These are phyloP conservation scores for Bothriochloa decipiens DNA, from an alignment of 176 grass and related monocot genomes.

Conservation along the genomic window DNA sequence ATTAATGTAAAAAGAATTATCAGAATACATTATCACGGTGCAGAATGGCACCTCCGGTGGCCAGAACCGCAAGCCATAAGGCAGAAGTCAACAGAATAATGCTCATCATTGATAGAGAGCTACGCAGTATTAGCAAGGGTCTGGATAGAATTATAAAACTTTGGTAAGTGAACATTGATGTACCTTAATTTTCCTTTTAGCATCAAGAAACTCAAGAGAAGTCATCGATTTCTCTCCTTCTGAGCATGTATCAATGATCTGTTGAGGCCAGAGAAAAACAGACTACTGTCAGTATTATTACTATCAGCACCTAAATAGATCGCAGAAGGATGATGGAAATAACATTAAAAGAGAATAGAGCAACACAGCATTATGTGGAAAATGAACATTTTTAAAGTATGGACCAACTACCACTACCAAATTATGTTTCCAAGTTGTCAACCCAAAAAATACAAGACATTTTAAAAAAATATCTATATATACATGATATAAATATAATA, in stretches of 20 bases:
- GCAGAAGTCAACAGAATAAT: slow-evolving; percentile 22
- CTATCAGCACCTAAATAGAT: slow-evolving; percentile 40
- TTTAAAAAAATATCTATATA: slow-evolving; percentile 32
- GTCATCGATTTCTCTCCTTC: slow-evolving; percentile 90
- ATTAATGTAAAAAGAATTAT: slow-evolving; percentile 34
- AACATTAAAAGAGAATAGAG: slow-evolving; percentile 33
- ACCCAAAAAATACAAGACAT: background rate
- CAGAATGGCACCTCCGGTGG: slow-evolving; percentile 14
- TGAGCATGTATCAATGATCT: slow-evolving; percentile 89
- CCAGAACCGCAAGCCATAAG: slow-evolving; percentile 24
- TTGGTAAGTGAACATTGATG: slow-evolving; percentile 36
- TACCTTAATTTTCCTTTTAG: slow-evolving; percentile 93
- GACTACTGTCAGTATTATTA: slow-evolving; percentile 44
- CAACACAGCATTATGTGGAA: slow-evolving; percentile 7
- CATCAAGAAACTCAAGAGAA: slow-evolving; percentile 86
- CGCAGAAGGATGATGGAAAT: slow-evolving; percentile 28
- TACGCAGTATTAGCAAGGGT: slow-evolving; percentile 10
- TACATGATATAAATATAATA: slow-evolving; percentile 46
- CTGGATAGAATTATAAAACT: slow-evolving; percentile 28
- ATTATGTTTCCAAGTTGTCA: slow-evolving; percentile 23
- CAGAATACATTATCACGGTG: slow-evolving; percentile 27
- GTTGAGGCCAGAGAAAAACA: slow-evolving; percentile 40
- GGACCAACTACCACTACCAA: slow-evolving; percentile 23
- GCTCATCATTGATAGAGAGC: slow-evolving; percentile 31
- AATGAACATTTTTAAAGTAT: slow-evolving; percentile 32